Base-by-base conservation (phyloP, 2,329 filamentous ascomycete species). In the Phialophora verrucosa region DNA sequence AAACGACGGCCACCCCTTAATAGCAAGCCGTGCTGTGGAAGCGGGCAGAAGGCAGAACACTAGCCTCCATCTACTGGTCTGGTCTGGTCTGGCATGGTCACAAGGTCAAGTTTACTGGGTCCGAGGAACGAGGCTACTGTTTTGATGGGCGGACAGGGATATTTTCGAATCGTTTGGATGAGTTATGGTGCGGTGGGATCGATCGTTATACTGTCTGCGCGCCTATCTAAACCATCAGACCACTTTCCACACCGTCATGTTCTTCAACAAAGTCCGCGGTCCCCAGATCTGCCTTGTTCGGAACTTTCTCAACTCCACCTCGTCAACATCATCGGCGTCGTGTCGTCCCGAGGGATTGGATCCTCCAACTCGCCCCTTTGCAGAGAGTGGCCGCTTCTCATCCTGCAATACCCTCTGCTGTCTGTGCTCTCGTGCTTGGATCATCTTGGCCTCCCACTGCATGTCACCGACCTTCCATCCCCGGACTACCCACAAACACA, bases 401-500 rank as follows among this genome's bases (percentile, higher is more conserved):
- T 63, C 65, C 23, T 51, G 44, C 49, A 62, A n/a, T n/a, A 35
- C 54, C 38, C 67, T 59, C 53, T 65, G 51, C 29, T 62, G 65
- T 47, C 62, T 51, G 17, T 55, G 29, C 27, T 65, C 59, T 20
- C 25, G 57, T 50, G 67, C 61, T 23, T 47, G 57, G 58, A 23
- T 20, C 47, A 59, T 51, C 53, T 53, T 53, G 10, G 55, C 63
- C 11, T 63, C 25, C 62, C 56, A 63, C 49, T 73, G 72, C 11
- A 76, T 64, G 63, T 79, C 74, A 4, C 76, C 74, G 23, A 80
- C 73, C 60, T 80, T 80, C 78, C 78, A 80, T 1, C 75, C 75
- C 31, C 78, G 73, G 7, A 79, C 76, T 6, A 81, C 31, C 78
- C 78, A 80, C 35, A 80, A 61, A 69, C 81, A 86, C 8, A 82